Conservation (phyloP, 2,329 filamentous ascomycete genomes). For the Dactylella cylindrospora region DNA sequence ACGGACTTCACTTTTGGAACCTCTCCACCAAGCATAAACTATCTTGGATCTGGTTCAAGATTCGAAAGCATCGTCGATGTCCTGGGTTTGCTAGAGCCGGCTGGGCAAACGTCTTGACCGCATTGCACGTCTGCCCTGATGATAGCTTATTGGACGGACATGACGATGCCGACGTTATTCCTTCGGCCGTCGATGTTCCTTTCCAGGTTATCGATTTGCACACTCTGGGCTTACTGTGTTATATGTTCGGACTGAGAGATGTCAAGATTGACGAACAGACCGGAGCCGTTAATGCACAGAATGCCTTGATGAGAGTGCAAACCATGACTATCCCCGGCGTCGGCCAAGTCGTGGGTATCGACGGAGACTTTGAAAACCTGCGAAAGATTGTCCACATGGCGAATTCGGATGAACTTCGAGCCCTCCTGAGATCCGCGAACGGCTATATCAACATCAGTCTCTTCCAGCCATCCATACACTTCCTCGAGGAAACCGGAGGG, state of each 20-base stretch:
- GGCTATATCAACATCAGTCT: neutral
- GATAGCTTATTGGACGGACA: constrained; percentile 2
- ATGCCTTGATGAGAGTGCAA: constrained; percentile 1
- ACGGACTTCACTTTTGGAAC: neutral
- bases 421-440: constrained; percentile 1
- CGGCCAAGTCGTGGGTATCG: constrained; percentile 12
- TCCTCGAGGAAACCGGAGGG: constrained; percentile 2
- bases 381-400: constrained; percentile 9
- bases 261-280: constrained; percentile 1
- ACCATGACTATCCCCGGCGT: constrained; percentile 12
- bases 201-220: constrained; percentile 15
- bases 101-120: constrained; percentile 10
- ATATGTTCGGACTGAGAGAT: constrained; percentile 4
- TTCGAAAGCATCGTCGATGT: neutral
- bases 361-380: constrained; percentile 20
- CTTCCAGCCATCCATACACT: neutral
- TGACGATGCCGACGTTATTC: constrained; percentile 17
- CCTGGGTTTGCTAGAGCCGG: constrained; percentile 11
- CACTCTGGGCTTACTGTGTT: constrained; percentile 8
- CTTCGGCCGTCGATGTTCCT: constrained; percentile 13
- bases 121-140: constrained; percentile 10
- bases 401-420: constrained; percentile 7
- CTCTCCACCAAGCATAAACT: constrained; percentile 1
- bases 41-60: constrained; percentile 6
- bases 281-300: constrained; percentile 9